Evolutionary conservation across 768 basidiomycete species (phyloP).

Genomic region (Calocybe gangraenosa): DNA sequence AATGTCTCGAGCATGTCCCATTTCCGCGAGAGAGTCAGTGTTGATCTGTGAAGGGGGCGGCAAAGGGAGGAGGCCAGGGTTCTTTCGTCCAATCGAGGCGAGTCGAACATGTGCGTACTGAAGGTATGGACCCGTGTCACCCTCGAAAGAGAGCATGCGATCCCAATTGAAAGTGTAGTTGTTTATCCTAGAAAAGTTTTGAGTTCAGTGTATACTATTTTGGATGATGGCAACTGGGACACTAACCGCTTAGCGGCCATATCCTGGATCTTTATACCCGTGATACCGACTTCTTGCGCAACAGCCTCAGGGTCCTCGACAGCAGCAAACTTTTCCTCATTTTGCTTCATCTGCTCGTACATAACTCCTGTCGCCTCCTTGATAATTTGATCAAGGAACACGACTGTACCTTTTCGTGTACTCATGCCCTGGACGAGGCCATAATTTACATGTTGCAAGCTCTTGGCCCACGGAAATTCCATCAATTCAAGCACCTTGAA

Average conservation of each 20-base stretch:
- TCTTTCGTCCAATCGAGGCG: slow-evolving; percentile 87
- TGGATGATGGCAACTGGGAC: slow-evolving; percentile 1
- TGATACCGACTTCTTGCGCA: slow-evolving; percentile 83
- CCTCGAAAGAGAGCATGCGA: slow-evolving; percentile 93
- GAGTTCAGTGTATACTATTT: neutral
- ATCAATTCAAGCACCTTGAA: slow-evolving; percentile 92
- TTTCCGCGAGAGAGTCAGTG: slow-evolving; percentile 60
- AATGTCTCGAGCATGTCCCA: slow-evolving; percentile 77
- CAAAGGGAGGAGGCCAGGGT: slow-evolving; percentile 79
- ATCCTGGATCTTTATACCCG: slow-evolving; percentile 96
- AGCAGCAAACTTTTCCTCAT: slow-evolving; percentile 86
- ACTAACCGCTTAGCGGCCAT: slow-evolving; percentile 88
- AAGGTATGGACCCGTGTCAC: slow-evolving; percentile 93
- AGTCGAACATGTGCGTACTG: slow-evolving; percentile 96
- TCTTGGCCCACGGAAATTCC: slow-evolving; percentile 82
- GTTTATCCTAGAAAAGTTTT: slow-evolving; percentile 60
- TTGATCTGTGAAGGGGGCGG: slow-evolving; percentile 67
- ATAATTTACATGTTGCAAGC: slow-evolving; percentile 85
- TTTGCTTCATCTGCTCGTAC: slow-evolving; percentile 96
- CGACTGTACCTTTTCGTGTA: slow-evolving; percentile 88
- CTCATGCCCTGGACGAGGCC: slow-evolving; percentile 95
- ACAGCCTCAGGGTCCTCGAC: slow-evolving; percentile 84
- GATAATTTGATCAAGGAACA: slow-evolving; percentile 92
- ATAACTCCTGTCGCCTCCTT: slow-evolving; percentile 84
- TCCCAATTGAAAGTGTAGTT: slow-evolving; percentile 96